phyloP scores from a whole-genome alignment of 306 rosid species.

The Chamaecrista fasciculata region DNA sequence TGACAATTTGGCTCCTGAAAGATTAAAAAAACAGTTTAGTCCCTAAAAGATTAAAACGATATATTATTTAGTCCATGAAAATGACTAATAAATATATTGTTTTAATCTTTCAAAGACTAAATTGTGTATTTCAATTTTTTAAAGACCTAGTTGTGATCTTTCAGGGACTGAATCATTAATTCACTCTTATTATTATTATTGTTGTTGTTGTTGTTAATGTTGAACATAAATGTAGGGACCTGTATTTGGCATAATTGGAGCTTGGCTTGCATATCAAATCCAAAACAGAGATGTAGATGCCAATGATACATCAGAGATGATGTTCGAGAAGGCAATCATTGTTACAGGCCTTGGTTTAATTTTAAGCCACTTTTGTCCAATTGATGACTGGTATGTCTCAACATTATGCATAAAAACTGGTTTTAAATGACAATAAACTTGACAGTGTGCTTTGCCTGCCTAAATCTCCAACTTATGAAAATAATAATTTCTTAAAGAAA shows the following conservation, averaged over 20 bases:
- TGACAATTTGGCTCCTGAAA: too few relatives aligned
- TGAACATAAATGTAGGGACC: slow-evolving; percentile 64
- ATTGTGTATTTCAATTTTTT: too few relatives aligned
- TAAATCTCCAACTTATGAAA: too few relatives aligned
- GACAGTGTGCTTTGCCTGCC: too few relatives aligned
- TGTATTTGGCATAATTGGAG: slow-evolving; percentile 84
- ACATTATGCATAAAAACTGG: not conserved
- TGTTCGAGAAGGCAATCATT: slow-evolving; percentile 73
- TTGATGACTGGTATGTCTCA: slow-evolving; percentile 72
- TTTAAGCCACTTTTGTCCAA: slow-evolving; percentile 66
- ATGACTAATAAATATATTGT: too few relatives aligned
- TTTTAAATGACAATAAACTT: not conserved
- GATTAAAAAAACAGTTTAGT: too few relatives aligned
- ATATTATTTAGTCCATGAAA: too few relatives aligned
- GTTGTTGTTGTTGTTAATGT: not conserved
- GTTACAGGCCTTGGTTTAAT: slow-evolving; percentile 58
- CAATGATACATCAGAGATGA: slow-evolving; percentile 48
- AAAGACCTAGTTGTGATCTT: too few relatives aligned
- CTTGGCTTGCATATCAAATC: slow-evolving; percentile 79
- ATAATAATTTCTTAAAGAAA: too few relatives aligned
- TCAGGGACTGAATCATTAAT: too few relatives aligned
- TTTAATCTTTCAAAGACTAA: too few relatives aligned
- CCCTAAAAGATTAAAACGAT: too few relatives aligned
- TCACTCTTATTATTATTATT: not conserved
- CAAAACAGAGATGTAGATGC: slow-evolving; percentile 57